Percentiles rank a stretch among this genome's conserved stretches.
Evolutionary conservation across 2,329 filamentous ascomycete species (phyloP).

Genomic region (Colletotrichum ledebouriae): DNA sequence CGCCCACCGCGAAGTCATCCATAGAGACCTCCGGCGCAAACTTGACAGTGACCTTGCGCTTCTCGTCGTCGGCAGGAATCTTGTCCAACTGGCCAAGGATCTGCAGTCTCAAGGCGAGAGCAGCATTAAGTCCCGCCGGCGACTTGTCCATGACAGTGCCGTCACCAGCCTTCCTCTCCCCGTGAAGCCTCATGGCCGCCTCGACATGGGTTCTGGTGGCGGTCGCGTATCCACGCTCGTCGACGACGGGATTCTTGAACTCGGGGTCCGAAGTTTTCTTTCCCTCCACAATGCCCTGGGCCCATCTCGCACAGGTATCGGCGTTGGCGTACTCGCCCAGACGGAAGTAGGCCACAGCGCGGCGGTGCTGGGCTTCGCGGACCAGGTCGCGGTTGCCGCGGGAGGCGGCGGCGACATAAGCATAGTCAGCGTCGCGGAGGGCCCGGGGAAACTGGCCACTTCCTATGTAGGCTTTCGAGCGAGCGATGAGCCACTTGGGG

Average conservation of each 20-base stretch:
- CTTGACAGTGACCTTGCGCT: conserved; percentile 59
- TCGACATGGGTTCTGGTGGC: conserved; percentile 51
- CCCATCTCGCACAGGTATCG: conserved; percentile 75
- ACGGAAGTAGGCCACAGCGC: conserved; percentile 80
- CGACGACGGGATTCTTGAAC: conserved; percentile 53
- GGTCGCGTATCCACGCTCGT: conserved; percentile 63
- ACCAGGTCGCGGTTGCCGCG: conserved; percentile 83
- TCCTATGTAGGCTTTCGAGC: conserved; percentile 83
- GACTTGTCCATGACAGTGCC: conserved; percentile 36
- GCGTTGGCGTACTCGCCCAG: conserved; percentile 82
- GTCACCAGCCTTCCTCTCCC: conserved; percentile 42
- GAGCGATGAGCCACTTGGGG: conserved; percentile 84
- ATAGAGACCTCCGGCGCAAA: conserved; percentile 39
- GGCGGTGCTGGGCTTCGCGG: conserved; percentile 76
- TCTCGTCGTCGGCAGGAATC: conserved; percentile 59
- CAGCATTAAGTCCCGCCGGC: conserved; percentile 54
- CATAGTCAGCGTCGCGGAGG: conserved; percentile 77
- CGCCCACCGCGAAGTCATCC: conserved; percentile 28
- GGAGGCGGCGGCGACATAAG: conserved; percentile 71
- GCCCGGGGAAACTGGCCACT: conserved; percentile 72
- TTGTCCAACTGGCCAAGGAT: conserved; percentile 60
- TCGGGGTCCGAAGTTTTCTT: conserved; percentile 52
- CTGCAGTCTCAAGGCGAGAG: conserved; percentile 62
- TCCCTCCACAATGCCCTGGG: conserved; percentile 58
- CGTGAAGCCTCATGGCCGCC: conserved; percentile 50